phyloP scores from a whole-genome alignment of 345 rosid species.

The Gossypium australe region DNA sequence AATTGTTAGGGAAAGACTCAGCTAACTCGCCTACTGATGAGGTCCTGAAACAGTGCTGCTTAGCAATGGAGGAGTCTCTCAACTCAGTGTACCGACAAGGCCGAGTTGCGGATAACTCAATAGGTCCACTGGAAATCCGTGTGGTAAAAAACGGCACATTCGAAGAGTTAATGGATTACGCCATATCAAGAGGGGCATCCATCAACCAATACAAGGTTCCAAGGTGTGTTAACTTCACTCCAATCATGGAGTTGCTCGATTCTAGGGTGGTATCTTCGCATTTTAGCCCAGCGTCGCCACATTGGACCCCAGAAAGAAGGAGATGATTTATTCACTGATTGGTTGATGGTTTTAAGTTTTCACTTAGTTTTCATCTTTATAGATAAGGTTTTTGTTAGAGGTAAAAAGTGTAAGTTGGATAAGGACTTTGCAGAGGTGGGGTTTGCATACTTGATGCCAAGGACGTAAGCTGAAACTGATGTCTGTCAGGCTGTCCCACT shows the following conservation, averaged over 20 bases:
- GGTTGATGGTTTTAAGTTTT: neutral
- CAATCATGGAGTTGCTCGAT: slow-evolving; percentile 84
- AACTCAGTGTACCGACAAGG: slow-evolving; percentile 89
- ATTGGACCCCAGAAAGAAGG: slow-evolving; percentile 75
- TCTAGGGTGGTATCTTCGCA: slow-evolving; percentile 64
- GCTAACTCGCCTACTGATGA: slow-evolving; percentile 39
- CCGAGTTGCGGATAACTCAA: slow-evolving; percentile 70
- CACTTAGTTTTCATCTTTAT: neutral
- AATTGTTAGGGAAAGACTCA: slow-evolving; percentile 48
- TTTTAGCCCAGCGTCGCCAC: slow-evolving; percentile 70
- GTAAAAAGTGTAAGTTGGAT: no score
- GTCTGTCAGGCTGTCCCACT: slow-evolving; percentile 9
- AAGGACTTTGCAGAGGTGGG: no score
- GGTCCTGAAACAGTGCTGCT: slow-evolving; percentile 53
- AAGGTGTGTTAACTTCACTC: slow-evolving; percentile 84
- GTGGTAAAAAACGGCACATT: slow-evolving; percentile 83
- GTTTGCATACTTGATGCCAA: slow-evolving; percentile 10
- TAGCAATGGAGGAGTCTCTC: slow-evolving; percentile 85
- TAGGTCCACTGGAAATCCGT: slow-evolving; percentile 81
- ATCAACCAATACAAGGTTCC: slow-evolving; percentile 96
- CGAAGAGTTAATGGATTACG: slow-evolving; percentile 96
- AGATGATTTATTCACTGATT: slow-evolving; percentile 7
- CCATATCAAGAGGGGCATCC: slow-evolving; percentile 90
- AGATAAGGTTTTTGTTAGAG: no score
- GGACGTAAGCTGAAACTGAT: slow-evolving; percentile 10